These are phyloP conservation scores for Fusarium pseudonygamai DNA, from an alignment of 2,329 filamentous ascomycete genomes.

Conservation along the genomic window DNA sequence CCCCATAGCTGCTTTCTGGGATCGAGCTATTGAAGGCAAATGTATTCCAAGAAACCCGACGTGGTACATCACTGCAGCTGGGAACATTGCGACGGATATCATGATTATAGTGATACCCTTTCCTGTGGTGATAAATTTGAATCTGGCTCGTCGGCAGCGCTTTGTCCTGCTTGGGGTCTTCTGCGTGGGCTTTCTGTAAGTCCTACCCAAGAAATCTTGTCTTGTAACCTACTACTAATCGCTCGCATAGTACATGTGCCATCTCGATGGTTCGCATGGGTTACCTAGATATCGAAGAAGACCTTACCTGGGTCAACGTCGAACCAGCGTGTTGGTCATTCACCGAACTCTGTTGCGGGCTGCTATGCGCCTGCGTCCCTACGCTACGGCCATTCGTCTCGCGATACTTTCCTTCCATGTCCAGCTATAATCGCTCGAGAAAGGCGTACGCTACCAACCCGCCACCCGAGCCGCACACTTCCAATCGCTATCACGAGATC, in stretches of 20 bases:
- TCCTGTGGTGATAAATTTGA: not conserved
- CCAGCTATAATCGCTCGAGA: not conserved
- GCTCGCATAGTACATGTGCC: not conserved
- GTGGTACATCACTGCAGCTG: not conserved
- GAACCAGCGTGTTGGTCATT: not conserved
- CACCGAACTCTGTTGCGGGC: not conserved
- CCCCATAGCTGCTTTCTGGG: not conserved
- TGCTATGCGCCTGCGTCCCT: not conserved
- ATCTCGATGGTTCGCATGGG: not conserved
- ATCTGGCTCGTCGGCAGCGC: not conserved
- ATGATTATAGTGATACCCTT: not conserved
- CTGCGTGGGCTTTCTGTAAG: not conserved
- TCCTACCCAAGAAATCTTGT: too few species aligned
- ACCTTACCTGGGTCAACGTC: not conserved
- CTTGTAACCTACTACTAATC: rapidly evolving
- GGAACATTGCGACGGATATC: not conserved
- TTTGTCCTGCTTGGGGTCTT: not conserved
- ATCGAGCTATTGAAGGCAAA: rapidly evolving
- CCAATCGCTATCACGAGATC: not conserved
- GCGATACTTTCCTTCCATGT: not conserved
- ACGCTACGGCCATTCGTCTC: not conserved
- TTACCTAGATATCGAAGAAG: not conserved
- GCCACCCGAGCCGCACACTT: rapidly evolving
- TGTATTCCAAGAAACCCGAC: not conserved
- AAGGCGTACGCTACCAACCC: not conserved